phyloP scores from a whole-genome alignment of 345 rosid species.

The Eucalyptus leucophloia region DNA sequence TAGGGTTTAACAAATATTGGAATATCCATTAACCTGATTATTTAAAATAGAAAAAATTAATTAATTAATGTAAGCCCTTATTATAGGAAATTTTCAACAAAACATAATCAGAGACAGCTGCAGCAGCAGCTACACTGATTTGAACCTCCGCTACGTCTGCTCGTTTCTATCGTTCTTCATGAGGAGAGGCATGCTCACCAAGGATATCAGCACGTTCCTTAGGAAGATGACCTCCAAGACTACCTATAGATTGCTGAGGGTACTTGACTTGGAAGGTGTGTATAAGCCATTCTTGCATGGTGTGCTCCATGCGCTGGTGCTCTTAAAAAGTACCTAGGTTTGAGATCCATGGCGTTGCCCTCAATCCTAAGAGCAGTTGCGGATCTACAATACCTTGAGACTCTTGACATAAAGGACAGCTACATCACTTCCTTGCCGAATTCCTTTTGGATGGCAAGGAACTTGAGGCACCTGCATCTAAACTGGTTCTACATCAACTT shows the following conservation, averaged over 20 bases:
- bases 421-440: not conserved
- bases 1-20: no score
- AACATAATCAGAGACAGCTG: no score
- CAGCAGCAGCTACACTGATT: no score
- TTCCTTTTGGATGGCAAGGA: not conserved
- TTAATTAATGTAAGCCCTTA: no score
- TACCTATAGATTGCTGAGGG: not conserved
- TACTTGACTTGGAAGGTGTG: slow-evolving; percentile 6
- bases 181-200: not conserved
- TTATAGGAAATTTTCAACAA: no score
- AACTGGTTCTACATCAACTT: not conserved
- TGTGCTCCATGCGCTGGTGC: not conserved
- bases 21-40: no score
- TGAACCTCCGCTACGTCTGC: not conserved
- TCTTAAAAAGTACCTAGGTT: not conserved
- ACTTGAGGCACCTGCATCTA: not conserved
- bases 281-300: slow-evolving; percentile 1
- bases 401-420: not conserved
- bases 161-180: no score
- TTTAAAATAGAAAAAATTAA: no score
- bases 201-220: not conserved
- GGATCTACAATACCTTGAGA: not conserved
- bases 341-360: not conserved
- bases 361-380: not conserved
- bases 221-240: not conserved